These are phyloP conservation scores for Plectosphaerella plurivora DNA, from an alignment of 2,329 filamentous ascomycete genomes.

Conservation along the genomic window DNA sequence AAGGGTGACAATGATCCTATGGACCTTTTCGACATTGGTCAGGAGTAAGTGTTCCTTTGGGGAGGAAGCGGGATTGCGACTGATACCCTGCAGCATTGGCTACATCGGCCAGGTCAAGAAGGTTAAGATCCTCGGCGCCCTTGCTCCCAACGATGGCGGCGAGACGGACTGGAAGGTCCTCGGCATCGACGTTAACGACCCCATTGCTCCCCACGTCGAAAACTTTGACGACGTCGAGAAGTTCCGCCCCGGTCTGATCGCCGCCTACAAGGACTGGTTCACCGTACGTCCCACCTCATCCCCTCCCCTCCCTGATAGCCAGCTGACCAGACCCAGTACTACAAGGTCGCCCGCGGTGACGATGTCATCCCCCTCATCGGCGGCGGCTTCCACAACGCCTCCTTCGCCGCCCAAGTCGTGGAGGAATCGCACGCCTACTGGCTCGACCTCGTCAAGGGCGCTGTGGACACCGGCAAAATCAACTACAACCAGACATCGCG, in stretches of 20 bases:
- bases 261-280: slow-evolving; percentile 33
- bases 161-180: slow-evolving; percentile 36
- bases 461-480: slow-evolving; percentile 29
- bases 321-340: slow-evolving; percentile 23
- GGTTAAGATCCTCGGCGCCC: slow-evolving; percentile 34
- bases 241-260: slow-evolving; percentile 29
- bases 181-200: slow-evolving; percentile 30
- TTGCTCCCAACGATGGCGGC: slow-evolving; percentile 31
- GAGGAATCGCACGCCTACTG: slow-evolving; percentile 32
- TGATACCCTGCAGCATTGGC: slow-evolving; percentile 14
- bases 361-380: slow-evolving; percentile 29
- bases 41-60: slow-evolving; percentile 17
- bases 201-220: slow-evolving; percentile 26
- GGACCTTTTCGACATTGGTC: slow-evolving; percentile 33
- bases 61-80: not conserved
- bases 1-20: slow-evolving; percentile 37
- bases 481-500: slow-evolving; percentile 35
- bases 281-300: slow-evolving; percentile 17
- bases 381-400: slow-evolving; percentile 28
- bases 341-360: slow-evolving; percentile 33
- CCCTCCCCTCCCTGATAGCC: too few relatives aligned
- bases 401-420: slow-evolving; percentile 23
- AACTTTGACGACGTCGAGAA: slow-evolving; percentile 29
- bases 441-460: slow-evolving; percentile 31
- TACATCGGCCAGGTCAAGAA: slow-evolving; percentile 34